Conservation (phyloP, 768 basidiomycete genomes). For the Mycena leptocephala region DNA sequence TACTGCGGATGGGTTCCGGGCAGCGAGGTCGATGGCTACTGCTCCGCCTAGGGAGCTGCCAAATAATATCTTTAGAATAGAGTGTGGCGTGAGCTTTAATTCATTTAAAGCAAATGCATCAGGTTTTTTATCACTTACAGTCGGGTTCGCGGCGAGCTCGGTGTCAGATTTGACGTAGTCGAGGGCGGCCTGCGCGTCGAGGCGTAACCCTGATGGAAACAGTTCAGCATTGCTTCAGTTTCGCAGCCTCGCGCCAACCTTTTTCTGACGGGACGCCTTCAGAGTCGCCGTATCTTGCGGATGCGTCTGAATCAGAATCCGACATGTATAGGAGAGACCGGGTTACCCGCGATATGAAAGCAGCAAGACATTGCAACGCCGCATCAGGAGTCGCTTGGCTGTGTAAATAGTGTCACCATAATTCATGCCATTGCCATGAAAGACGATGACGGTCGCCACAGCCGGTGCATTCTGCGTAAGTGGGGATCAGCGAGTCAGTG, state of each 20-base stretch:
- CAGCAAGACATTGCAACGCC: slow-evolving; percentile 35
- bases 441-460: slow-evolving; percentile 37
- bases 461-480: neutral
- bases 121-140: neutral
- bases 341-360: slow-evolving; percentile 41
- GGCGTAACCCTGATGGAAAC: slow-evolving; percentile 28
- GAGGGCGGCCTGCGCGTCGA: slow-evolving; percentile 41
- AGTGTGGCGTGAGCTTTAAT: neutral
- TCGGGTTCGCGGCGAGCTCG: slow-evolving; percentile 15
- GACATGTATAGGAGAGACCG: neutral
- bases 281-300: slow-evolving; percentile 35
- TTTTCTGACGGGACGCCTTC: slow-evolving; percentile 38
- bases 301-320: neutral
- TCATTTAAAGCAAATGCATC: too few relatives aligned
- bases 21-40: slow-evolving; percentile 81
- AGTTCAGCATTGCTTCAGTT: neutral
- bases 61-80: slow-evolving; percentile 69
- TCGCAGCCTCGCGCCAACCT: neutral
- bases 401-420: slow-evolving; percentile 25
- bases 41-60: slow-evolving; percentile 83
- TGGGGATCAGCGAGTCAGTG: neutral
- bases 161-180: slow-evolving; percentile 30
- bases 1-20: slow-evolving; percentile 68
- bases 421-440: slow-evolving; percentile 41
- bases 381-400: slow-evolving; percentile 20